Evolutionary conservation across 1,139 yeast species (phyloP), one percentile per base, ranked within the genome.

Genomic region (Hemisphaericaspora lyxosophila): DNA sequence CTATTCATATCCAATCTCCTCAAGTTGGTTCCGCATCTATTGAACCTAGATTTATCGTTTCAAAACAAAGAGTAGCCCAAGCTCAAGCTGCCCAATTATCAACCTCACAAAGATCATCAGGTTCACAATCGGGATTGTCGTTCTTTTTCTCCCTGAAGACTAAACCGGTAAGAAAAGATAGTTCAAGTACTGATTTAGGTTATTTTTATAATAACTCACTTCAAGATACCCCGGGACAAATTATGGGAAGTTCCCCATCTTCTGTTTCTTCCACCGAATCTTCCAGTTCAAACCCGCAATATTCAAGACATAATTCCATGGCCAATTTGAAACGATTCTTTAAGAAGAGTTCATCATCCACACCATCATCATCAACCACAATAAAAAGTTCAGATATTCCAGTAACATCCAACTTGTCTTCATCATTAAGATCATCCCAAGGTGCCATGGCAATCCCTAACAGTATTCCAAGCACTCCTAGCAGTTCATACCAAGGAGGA

Each of bases 41-140:
- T 18, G 92, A 84, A 51, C 82, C 87, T 11, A 67, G 92, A 36
- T 84, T 84, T 53, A 80, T 84, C 33, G 75, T 84, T 29, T 81
- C 89, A 4, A 82, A 82, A 50, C 90, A 82, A 49, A 74, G 85
- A 46, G 76, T 82, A 19, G 84, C 82, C 24, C 83, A 78, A 49
- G 80, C 69, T 33, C 75, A 70, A 40, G 57, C 57, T 22, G 67
- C 64, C 7, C 54, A 62, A 31, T 52, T 64, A 15, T 50, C 65
- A 31, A 50, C 66, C 8, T 60, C 62, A 16, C 70, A 60, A 41
- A 55, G 66, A 36, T 12, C 22, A 2, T 63, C 69, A 29, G 67
- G 66, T 4, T 71, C 76, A 13, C 74, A 75, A 47, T 70, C 78
- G 1, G 75, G 75, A n/a, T 68, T 78, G 17, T 66, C 78, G 7